Conservation (phyloP, 2,329 filamentous ascomycete species). For the Sporothrix humicola region DNA sequence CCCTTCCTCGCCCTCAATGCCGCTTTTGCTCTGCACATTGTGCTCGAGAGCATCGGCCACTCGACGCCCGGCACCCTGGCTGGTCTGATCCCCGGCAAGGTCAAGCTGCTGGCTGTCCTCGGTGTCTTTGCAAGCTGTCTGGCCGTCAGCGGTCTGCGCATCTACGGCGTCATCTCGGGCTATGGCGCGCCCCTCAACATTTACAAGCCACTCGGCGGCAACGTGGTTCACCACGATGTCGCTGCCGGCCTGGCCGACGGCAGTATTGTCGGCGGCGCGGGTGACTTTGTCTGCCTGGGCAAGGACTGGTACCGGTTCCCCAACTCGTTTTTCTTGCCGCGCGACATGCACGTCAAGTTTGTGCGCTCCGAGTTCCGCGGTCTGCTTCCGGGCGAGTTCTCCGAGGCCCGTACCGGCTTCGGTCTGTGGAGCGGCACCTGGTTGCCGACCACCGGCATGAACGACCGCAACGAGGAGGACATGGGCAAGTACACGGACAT, state of each 20-base stretch:
- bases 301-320: constrained; percentile 99
- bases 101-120: constrained; percentile 72
- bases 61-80: constrained; percentile 69
- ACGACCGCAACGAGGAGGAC: constrained; percentile 89
- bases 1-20: constrained; percentile 89
- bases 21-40: constrained; percentile 79
- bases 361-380: constrained; percentile 89
- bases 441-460: constrained; percentile 82
- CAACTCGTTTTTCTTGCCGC: constrained; percentile 86
- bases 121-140: constrained; percentile 32
- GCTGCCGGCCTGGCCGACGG: constrained; percentile 38
- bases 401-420: constrained; percentile 70
- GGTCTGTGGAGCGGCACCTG: constrained; percentile 84
- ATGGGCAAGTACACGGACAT: constrained; percentile 82
- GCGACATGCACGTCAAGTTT: constrained; percentile 85
- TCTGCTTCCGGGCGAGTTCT: constrained; percentile 87
- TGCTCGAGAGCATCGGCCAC: constrained; percentile 76
- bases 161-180: constrained; percentile 76
- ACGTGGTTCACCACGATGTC: constrained; percentile 39
- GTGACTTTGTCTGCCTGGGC: constrained; percentile 81
- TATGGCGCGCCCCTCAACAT: constrained; percentile 81
- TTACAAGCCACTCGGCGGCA: constrained; percentile 69
- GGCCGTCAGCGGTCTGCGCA: constrained; percentile 69
- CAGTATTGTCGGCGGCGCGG: constrained; percentile 58
- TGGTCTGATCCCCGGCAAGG: constrained; percentile 72